phyloP scores from a whole-genome alignment of 2,329 filamentous ascomycete species.

The Cladophialophora psammophila region DNA sequence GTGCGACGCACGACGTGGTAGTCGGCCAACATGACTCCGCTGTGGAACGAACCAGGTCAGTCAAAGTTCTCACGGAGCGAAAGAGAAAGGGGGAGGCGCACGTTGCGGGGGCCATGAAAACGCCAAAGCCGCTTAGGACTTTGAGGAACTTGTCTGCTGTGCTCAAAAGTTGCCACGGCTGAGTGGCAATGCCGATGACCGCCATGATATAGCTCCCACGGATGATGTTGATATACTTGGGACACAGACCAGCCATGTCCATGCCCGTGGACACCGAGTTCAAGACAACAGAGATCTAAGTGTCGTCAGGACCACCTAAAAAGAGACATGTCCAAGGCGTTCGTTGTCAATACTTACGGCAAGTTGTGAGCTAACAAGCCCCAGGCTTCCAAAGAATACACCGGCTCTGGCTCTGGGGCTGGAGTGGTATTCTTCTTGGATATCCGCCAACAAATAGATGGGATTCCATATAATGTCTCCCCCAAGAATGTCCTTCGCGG shows the following conservation, averaged over 20 bases:
- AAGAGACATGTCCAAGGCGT: neutral
- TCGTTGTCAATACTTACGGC: conserved; percentile 39
- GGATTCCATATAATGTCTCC: conserved; percentile 51
- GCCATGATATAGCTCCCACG: conserved; percentile 61
- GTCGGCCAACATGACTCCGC: conserved; percentile 55
- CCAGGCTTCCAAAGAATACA: conserved; percentile 49
- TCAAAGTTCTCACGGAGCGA: neutral
- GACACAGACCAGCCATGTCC: conserved; percentile 61
- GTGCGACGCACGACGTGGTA: conserved; percentile 54
- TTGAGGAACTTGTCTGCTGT: conserved; percentile 41
- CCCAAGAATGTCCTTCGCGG: conserved; percentile 42
- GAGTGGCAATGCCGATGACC: conserved; percentile 53
- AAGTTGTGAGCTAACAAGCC: conserved; percentile 47
- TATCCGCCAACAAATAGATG: conserved; percentile 47
- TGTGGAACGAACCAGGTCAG: conserved; percentile 15
- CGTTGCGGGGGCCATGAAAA: conserved; percentile 58
- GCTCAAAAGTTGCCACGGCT: conserved; percentile 54
- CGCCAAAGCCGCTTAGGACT: conserved; percentile 52
- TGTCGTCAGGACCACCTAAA: neutral
- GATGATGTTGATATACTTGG: conserved; percentile 63
- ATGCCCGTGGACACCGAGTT: conserved; percentile 53
- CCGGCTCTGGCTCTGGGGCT: conserved; percentile 48
- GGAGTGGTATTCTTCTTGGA: conserved; percentile 45
- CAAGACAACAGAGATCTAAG: conserved; percentile 49
- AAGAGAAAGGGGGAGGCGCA: conserved; percentile 17